phyloP scores from a whole-genome alignment of 2,329 filamentous ascomycete species.

The Graphilbum sp. region DNA sequence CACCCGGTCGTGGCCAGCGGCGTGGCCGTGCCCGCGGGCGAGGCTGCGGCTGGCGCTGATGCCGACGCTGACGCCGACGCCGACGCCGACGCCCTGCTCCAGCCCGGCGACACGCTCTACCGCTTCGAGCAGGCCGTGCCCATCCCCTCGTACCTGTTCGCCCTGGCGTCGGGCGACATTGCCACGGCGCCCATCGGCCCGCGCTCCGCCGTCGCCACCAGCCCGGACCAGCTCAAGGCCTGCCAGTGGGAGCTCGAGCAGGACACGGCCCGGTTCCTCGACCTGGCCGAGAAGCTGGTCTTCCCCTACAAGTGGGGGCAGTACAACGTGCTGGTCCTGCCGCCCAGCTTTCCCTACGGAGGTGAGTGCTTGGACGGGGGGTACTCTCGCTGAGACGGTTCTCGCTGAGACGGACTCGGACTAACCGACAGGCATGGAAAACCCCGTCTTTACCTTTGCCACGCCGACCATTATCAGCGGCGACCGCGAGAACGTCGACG shows the following conservation, averaged over 20 bases:
- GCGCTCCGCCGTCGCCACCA: constrained; percentile 69
- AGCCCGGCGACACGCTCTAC: constrained; percentile 49
- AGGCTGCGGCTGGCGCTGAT: constrained; percentile 7
- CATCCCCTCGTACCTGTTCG: constrained; percentile 88
- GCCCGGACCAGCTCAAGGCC: constrained; percentile 68
- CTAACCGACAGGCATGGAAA: constrained; percentile 56
- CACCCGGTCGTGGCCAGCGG: constrained; percentile 88
- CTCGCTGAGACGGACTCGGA: too few species aligned
- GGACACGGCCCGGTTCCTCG: constrained; percentile 84
- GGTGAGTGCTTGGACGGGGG: constrained; percentile 28
- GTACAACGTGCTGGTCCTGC: constrained; percentile 85
- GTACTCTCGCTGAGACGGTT: too few species aligned
- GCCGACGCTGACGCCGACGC: constrained; percentile 15
- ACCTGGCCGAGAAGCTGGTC: constrained; percentile 64
- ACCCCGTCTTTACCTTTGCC: constrained; percentile 87
- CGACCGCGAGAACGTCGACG: constrained; percentile 80
- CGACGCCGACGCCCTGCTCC: constrained; percentile 10
- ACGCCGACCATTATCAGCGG: constrained; percentile 90
- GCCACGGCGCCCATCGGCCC: constrained; percentile 74
- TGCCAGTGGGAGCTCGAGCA: constrained; percentile 83
- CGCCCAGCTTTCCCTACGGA: constrained; percentile 79
- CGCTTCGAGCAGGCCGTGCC: constrained; percentile 81
- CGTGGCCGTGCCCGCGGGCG: constrained; percentile 28
- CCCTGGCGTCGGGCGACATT: constrained; percentile 76
- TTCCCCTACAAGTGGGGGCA: constrained; percentile 88